These are phyloP conservation scores for Wickerhamomyces sp. DNA, from an alignment of 1,139 yeast species.

Conservation along the genomic window DNA sequence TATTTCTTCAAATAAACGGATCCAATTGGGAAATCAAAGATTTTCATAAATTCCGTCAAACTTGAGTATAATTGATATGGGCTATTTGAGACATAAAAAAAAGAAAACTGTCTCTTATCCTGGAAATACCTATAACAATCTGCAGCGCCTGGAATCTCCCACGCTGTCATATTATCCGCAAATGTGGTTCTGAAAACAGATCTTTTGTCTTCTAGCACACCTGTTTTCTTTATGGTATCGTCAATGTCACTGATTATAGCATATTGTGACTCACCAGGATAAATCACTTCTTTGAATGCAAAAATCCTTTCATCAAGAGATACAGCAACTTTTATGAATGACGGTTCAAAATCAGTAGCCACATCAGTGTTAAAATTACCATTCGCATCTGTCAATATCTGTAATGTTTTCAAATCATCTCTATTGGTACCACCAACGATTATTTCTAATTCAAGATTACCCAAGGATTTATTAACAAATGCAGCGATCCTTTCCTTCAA, in stretches of 20 bases:
- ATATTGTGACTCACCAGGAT: conserved; percentile 47
- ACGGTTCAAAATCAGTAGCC: conserved; percentile 51
- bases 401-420: conserved; percentile 26
- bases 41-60: conserved; percentile 53
- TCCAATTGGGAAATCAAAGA: conserved; percentile 55
- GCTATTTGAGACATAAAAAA: conserved; percentile 92
- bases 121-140: conserved; percentile 56
- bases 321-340: conserved; percentile 41
- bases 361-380: conserved; percentile 55
- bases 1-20: conserved; percentile 87
- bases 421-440: conserved; percentile 44
- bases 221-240: conserved; percentile 88
- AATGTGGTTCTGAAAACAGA: conserved; percentile 76
- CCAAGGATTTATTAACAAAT: conserved; percentile 55
- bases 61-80: conserved; percentile 85
- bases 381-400: conserved; percentile 46
- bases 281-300: conserved; percentile 40
- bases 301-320: conserved; percentile 41
- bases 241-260: conserved; percentile 90
- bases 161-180: conserved; percentile 55
- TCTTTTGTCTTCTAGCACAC: conserved; percentile 83
- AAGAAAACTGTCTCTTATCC: conserved; percentile 43
- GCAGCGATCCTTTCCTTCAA: conserved; percentile 54
- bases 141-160: conserved; percentile 72
- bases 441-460: conserved; percentile 48